Evolutionary conservation across 2,329 filamentous ascomycete genomes (phyloP), one percentile per base, ranked within the genome.

Genomic region (Exophiala oligosperma): DNA sequence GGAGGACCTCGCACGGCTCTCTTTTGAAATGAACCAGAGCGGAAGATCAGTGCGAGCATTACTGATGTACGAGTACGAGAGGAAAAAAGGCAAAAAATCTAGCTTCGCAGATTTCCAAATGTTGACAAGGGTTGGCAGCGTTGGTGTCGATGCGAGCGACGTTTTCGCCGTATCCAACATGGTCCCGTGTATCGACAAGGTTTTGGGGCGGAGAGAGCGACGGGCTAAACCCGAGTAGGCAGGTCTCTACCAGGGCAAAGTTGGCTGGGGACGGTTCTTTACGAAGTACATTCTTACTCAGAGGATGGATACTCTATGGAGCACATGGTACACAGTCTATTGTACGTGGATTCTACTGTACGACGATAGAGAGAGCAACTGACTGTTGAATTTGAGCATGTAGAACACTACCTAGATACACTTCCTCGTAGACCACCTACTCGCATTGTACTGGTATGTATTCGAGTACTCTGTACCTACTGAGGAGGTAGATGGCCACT

Each of bases 101-200:
- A 38, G 28, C 26, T 21, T 38, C 7, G 49, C n/a, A 11, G 8
- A 35, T 50, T 37, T 6, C 8, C 21, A 50, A 50, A 8, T 29
- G 4, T 4, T 29, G 28, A 29, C 32, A 35, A 11, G 32, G 32
- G 32, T 23, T 17, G 37, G 40, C 26, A 46, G 32, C 32, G 32
- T 35, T 53, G 51, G 51, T 53, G 38, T 53, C 29, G 51, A 38
- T 51, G 28, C 43, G 52, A 28, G 40, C 32, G 21, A 40, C 23
- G 41, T 29, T 47, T 54, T 48, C 52, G 51, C 51, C 52, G 41
- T 54, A 35, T 29, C 40, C 41, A 38, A 35, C 41, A 29, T 47
- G 29, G 28, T 29, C 17, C 28, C 52, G 26, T 21, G 41, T 24
- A 46, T 43, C 43, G 28, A 43, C 29, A 38, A 46, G 40, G 28